Conservation (phyloP, 169 alveolate genomes). For the Cyclospora cayetanensis region DNA sequence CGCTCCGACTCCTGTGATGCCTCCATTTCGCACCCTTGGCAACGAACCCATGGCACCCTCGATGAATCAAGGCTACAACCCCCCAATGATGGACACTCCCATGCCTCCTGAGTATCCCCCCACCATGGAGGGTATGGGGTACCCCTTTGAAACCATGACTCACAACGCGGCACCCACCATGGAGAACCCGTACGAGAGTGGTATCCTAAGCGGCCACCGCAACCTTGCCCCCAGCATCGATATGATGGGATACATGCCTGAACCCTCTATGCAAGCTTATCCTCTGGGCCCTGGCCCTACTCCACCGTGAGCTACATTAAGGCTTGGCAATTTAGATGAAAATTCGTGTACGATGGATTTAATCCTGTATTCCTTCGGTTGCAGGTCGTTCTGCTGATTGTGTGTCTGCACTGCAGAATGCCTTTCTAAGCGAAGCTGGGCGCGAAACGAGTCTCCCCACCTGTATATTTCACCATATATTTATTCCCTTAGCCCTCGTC, state of each 20-base stretch:
- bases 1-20: not conserved
- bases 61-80: not conserved
- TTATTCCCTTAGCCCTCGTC: too few relatives aligned
- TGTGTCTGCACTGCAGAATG: not conserved
- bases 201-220: not conserved
- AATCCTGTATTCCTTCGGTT: too few relatives aligned
- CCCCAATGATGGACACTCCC: not conserved
- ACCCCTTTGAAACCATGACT: not conserved
- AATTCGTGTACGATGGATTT: too few relatives aligned
- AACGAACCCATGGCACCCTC: not conserved
- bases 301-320: too few relatives aligned
- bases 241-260: too few relatives aligned
- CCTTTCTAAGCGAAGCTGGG: conserved; percentile 16
- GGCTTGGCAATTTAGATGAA: too few relatives aligned
- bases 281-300: too few relatives aligned
- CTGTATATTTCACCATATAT: too few relatives aligned
- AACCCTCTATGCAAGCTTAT: too few relatives aligned
- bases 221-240: conserved; percentile 31
- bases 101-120: not conserved
- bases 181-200: not conserved
- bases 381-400: not conserved
- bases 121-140: not conserved
- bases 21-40: conserved; percentile 5
- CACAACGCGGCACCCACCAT: not conserved
- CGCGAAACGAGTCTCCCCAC: too few relatives aligned